A percentile compares a stretch with the other conserved stretches of the same genome.
Evolutionary conservation across 306 rosid species (phyloP).

Genomic region (Cucurbita argyrosperma): DNA sequence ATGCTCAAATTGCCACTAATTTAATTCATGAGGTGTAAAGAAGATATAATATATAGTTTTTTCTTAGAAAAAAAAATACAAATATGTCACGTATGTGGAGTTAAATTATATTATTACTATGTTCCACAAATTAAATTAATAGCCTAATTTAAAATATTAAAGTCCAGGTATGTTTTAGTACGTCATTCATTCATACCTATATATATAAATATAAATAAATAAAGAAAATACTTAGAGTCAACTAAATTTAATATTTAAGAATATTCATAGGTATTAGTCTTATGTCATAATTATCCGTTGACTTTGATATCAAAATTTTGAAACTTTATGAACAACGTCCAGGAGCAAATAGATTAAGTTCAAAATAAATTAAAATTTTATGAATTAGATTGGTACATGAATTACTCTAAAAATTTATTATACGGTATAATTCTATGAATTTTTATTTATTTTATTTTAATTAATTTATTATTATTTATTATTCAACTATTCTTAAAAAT

Average conservation of each 20-base stretch:
- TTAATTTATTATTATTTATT: too few species aligned
- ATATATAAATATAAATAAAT: not conserved
- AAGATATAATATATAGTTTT: not conserved
- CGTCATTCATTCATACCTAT: not conserved
- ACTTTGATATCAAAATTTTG: too few species aligned
- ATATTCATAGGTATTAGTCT: not conserved
- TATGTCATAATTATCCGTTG: not conserved
- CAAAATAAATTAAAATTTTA: too few species aligned
- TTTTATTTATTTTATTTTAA: too few species aligned
- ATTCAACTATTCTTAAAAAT: too few species aligned
- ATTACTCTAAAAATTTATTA: too few species aligned
- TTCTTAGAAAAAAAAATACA: not conserved
- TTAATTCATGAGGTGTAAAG: not conserved
- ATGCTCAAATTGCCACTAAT: not conserved
- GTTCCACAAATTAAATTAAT: too few species aligned
- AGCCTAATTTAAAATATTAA: not conserved
- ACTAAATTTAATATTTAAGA: not conserved
- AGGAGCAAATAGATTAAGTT: too few species aligned
- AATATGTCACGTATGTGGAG: not conserved
- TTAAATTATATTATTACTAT: too few species aligned
- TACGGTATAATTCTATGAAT: too few species aligned
- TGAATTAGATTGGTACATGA: too few species aligned
- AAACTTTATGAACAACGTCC: too few species aligned
- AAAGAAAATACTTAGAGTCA: not conserved
- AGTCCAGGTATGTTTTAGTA: not conserved